A percentile compares a stretch with the other conserved stretches of the same genome.
Evolutionary conservation across 2,329 filamentous ascomycete species (phyloP).

Genomic region (Paraconiothyrium brasiliense): DNA sequence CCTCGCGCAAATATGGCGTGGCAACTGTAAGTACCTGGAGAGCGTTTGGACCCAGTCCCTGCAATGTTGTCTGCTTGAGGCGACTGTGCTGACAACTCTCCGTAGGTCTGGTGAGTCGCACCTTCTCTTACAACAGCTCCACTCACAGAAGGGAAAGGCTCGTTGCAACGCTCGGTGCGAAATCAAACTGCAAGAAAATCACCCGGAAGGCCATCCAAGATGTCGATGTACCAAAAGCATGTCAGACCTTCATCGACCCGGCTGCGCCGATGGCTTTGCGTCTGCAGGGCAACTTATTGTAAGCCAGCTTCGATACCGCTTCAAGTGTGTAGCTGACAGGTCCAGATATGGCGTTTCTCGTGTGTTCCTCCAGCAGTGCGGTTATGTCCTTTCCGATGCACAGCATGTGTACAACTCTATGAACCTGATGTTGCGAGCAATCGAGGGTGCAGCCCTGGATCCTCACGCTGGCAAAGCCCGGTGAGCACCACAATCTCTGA

Average conservation of each 20-base stretch:
- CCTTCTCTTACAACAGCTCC: not conserved
- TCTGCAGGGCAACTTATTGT: constrained; percentile 88
- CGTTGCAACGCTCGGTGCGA: constrained; percentile 84
- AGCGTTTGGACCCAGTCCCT: not conserved
- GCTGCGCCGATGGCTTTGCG: constrained; percentile 89
- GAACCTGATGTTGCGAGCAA: constrained; percentile 69
- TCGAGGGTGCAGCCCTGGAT: constrained; percentile 71
- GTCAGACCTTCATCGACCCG: constrained; percentile 85
- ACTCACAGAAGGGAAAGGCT: constrained; percentile 69
- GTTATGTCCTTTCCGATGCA: constrained; percentile 83
- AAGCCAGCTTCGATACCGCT: constrained; percentile 30
- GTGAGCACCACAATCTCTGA: constrained; percentile 58
- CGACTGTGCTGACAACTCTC: not conserved
- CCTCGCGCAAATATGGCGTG: constrained; percentile 86
- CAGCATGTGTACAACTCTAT: constrained; percentile 79
- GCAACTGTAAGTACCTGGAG: constrained; percentile 80
- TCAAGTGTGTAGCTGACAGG: constrained; percentile 23
- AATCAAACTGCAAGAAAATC: constrained; percentile 75
- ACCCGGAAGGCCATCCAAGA: constrained; percentile 87
- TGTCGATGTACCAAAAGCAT: constrained; percentile 87
- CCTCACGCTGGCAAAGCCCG: constrained; percentile 74
- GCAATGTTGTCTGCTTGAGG: not conserved
- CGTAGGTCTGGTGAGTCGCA: constrained; percentile 8
- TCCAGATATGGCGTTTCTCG: constrained; percentile 74
- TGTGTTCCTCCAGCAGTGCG: constrained; percentile 87